Evolutionary conservation across 306 rosid genomes (phyloP), one percentile per base, ranked within the genome.

Genomic region (Chamaecrista fasciculata): DNA sequence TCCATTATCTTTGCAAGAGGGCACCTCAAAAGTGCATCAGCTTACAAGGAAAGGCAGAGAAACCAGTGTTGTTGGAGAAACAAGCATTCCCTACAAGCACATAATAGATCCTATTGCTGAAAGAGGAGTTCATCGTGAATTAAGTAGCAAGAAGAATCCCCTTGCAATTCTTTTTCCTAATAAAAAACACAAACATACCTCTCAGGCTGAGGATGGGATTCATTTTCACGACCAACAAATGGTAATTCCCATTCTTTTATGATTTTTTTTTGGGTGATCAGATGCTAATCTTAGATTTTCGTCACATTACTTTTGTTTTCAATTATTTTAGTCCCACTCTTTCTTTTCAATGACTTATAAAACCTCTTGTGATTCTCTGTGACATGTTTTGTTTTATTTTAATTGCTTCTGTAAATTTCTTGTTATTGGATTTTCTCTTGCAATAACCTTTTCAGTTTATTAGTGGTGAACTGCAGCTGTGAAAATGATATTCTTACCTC

Each of bases 1-100:
- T 15, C 67, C 78, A 61, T 33, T 69, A 37, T 72, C 83, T 65
- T 71, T 77, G 73, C 80, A 81, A 49, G 86, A 78, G 59, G 62
- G 75, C 8, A 42, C 77, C 18, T 60, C 86, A 36, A 80, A 59
- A 72, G 61, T 55, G 36, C 78, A 74, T 68, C 70, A 72, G 47
- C 51, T 49, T 59, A 12, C 34, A 50, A 75, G 74, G 69, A 85
- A 36, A 71, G 76, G 70, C 67, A 49, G 37, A 16, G 84, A 70
- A 56, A 71, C 62, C 43, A 81, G 66, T 75, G 44, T 39, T 57
- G 67, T 36, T 23, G 75, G 75, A 44, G 84, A 57, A 36, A 49
- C 70, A 24, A 75, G 58, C 34, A 28, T 56, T 42, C 70, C 71
- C 57, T 71, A 74, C 64, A 81, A 65, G 37, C 73, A 78, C 31